These are phyloP conservation scores for Scutellaria minor DNA, from an alignment of 257 asterid genomes.

Conservation along the genomic window DNA sequence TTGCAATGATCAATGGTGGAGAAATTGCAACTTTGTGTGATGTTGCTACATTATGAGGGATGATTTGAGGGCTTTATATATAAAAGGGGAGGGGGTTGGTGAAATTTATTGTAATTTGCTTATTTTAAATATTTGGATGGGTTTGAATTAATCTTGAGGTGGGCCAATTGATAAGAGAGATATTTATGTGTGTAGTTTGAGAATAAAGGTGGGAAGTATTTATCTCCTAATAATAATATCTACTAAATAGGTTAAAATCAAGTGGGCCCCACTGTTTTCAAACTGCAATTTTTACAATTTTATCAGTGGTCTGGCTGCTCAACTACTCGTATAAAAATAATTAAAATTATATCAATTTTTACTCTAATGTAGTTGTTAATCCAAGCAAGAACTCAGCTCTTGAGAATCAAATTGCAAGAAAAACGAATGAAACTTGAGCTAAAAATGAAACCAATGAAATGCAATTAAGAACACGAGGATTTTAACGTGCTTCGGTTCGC, in stretches of 20 bases:
- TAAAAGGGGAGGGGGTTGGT: conserved; percentile 24
- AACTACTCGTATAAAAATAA: too few relatives aligned
- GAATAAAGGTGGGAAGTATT: conserved; percentile 36
- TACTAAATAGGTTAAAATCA: conserved; percentile 6
- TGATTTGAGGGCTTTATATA: conserved; percentile 34
- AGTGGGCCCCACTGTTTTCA: not conserved
- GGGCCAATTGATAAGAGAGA: not conserved
- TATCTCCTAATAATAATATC: conserved; percentile 29
- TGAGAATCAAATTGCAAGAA: too few relatives aligned
- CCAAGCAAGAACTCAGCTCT: too few relatives aligned
- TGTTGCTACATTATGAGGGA: conserved; percentile 32
- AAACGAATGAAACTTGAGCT: too few relatives aligned
- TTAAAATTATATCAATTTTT: too few relatives aligned
- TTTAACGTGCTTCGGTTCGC: too few relatives aligned
- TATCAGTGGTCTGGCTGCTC: too few relatives aligned
- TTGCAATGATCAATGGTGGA: conserved; percentile 9
- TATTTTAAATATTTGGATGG: not conserved
- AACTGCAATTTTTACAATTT: too few relatives aligned
- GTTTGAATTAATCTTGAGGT: conserved; percentile 19
- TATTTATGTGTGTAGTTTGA: not conserved
- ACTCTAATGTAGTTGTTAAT: too few relatives aligned
- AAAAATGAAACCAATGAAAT: too few relatives aligned
- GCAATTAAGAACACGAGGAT: too few relatives aligned
- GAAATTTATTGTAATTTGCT: not conserved
- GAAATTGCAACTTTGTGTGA: conserved; percentile 33